Evolutionary conservation across 2,329 filamentous ascomycete genomes (phyloP), one percentile per base, ranked within the genome.

Genomic region (Neospermospora avenae): DNA sequence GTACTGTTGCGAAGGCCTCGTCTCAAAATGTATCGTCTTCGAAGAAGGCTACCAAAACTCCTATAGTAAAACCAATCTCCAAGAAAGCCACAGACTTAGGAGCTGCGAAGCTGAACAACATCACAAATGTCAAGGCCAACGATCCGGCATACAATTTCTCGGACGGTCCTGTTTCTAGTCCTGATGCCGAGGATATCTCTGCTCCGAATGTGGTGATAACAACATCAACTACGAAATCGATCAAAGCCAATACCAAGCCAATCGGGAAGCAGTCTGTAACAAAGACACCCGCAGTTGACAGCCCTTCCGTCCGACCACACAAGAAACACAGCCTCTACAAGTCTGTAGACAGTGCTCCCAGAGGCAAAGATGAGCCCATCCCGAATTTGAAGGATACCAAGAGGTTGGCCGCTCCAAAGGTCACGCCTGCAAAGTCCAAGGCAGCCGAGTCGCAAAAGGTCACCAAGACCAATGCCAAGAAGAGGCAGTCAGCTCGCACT

Each of bases 401-500:
- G 8, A 48, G 20, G 10, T 16, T n/a, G 13, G 31, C n/a, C 2
- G 55, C 11, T 49, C 7, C 42, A 10, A 55, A 54, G 31, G 13
- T 39, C 24, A 18, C 41, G 31, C 28, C 16, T 10, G 11, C 42
- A 54, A 22, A 37, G 13, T 3, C 20, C 16, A 42, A 54, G 14
- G 10, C 10, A 35, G 22, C 6, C 6, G 31, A 45, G 20, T 22
- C 48, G 22, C n/a, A 10, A 35, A 11, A 22, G 0, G 20, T n/a
- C 14, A 34, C 11, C 28, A 57, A 54, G 20, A 34, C 48, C 10
- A 25, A 54, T 10, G 37, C 20, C 7, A 54, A 41, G 14, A 61
- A 61, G 20, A 57, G 54, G 48, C 48, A 61, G 31, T 63, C 61
- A 24, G 57, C 61, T 45, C 61, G 57, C 13, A 54, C 53, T 42